Conservation (phyloP, 345 rosid species). For the Acer negundo region DNA sequence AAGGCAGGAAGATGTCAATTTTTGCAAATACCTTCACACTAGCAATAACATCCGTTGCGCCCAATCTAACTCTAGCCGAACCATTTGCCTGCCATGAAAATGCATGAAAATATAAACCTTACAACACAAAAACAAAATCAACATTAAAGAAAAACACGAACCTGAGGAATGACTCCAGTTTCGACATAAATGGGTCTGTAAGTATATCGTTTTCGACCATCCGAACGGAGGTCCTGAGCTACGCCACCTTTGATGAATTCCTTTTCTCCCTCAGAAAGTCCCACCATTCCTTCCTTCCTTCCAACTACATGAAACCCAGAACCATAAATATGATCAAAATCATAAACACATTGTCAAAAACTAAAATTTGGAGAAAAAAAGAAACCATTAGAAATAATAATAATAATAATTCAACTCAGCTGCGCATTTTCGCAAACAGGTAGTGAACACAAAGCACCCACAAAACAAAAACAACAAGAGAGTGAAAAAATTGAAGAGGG, state of each 20-base stretch:
- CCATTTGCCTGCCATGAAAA: conserved; percentile 69
- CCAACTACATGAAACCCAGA: neutral
- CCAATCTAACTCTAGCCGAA: conserved; percentile 78
- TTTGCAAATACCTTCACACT: conserved; percentile 71
- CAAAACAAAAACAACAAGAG: neutral
- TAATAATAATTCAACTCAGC: neutral
- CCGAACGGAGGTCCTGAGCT: conserved; percentile 77
- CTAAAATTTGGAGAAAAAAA: neutral
- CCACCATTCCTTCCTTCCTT: conserved; percentile 65
- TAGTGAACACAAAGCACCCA: neutral
- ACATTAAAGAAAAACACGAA: conserved; percentile 17
- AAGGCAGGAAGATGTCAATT: neutral
- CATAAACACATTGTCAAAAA: neutral
- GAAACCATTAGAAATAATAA: neutral
- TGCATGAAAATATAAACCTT: neutral
- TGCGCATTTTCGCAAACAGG: conserved; percentile 17
- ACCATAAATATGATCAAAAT: neutral
- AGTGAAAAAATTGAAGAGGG: neutral
- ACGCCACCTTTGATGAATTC: conserved; percentile 79
- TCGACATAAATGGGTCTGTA: conserved; percentile 71
- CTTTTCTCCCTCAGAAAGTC: conserved; percentile 71
- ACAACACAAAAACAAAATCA: neutral
- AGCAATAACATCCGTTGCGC: conserved; percentile 89
- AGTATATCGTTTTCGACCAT: conserved; percentile 70
- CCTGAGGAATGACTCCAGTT: conserved; percentile 92